Evolutionary conservation across 805 yeast species (phyloP), one percentile per base, ranked within the genome.

Genomic region (Kurtzmaniella cleridarum): DNA sequence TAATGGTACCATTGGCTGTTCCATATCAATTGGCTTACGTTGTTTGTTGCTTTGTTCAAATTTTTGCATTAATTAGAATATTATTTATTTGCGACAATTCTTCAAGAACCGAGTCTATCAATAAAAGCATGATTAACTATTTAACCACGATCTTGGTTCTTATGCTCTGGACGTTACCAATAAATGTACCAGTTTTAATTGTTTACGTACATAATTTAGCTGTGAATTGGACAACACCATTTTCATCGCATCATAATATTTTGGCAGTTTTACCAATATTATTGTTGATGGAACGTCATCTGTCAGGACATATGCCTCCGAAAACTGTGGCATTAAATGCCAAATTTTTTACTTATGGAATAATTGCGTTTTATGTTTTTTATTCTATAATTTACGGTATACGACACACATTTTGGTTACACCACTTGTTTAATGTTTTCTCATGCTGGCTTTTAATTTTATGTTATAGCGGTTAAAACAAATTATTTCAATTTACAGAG

Each of bases 11-110:
- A 24, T 60, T 81, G 17, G 84, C 81, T 52, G 62, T 86, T 11
- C 96, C 96, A 0, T 89, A 81, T 53, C 96, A 89, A 54, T 73
- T 88, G 54, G 90, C 86, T 1, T 86, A 73, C 50, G 63, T 78
- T 6, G 70, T 84, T 6, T 71, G 82, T 33, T 65, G 78, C 34
- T 20, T 78, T 9, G 71, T 83, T 2, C 95, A 87, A 54, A 47
- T 65, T 1, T 50, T 72, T n/a, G 75, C 77, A 20, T 71, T 78
- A 26, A 34, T 81, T 3, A 71, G 68, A 41, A 27, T 50, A 14
- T 20, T 42, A 36, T 36, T 34, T 12, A 35, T 18, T 13, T 11
- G 17, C 27, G 30, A 29, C 32, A 38, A 34, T 13, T 38, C 37
- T n/a, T 30, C 24, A 33, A 16, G 34, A 43, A 29, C 27, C 13